Evolutionary conservation across 208 protist genomes (phyloP).

Genomic region (Leishmania amazonensis): DNA sequence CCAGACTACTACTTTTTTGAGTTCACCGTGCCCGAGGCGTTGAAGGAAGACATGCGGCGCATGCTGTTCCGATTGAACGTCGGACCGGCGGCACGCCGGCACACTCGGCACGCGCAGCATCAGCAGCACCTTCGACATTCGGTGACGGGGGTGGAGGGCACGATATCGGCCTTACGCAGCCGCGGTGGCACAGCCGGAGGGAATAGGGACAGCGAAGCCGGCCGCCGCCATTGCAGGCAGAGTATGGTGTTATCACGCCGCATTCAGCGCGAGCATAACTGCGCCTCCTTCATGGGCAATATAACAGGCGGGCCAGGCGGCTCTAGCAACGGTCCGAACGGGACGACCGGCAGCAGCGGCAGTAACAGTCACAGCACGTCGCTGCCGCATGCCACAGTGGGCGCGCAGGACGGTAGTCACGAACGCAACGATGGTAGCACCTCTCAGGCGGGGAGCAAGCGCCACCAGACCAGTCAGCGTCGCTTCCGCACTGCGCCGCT

Average conservation of each 20-base stretch:
- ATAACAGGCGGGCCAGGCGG: neutral
- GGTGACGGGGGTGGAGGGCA: slow-evolving; percentile 6
- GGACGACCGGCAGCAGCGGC: slow-evolving; percentile 4
- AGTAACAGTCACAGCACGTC: slow-evolving; percentile 1
- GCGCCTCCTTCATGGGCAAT: neutral
- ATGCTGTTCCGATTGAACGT: slow-evolving; percentile 32
- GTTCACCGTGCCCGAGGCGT: slow-evolving; percentile 39
- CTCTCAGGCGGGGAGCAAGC: neutral
- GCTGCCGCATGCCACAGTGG: neutral
- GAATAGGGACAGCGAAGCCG: neutral
- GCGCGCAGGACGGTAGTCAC: neutral
- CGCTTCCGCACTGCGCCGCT: slow-evolving; percentile 15
- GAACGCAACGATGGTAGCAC: neutral
- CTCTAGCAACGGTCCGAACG: neutral
- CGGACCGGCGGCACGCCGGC: neutral
- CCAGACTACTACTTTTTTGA: slow-evolving; percentile 60
- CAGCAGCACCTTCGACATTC: neutral
- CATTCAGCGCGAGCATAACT: neutral
- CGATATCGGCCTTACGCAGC: neutral
- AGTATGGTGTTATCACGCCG: neutral
- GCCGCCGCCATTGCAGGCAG: neutral
- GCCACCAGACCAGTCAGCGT: neutral
- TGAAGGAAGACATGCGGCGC: slow-evolving; percentile 48
- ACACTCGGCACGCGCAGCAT: slow-evolving; percentile 6
- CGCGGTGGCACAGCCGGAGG: neutral